Conservation (phyloP, 768 basidiomycete genomes). For the Rossbeevera mucosa region DNA sequence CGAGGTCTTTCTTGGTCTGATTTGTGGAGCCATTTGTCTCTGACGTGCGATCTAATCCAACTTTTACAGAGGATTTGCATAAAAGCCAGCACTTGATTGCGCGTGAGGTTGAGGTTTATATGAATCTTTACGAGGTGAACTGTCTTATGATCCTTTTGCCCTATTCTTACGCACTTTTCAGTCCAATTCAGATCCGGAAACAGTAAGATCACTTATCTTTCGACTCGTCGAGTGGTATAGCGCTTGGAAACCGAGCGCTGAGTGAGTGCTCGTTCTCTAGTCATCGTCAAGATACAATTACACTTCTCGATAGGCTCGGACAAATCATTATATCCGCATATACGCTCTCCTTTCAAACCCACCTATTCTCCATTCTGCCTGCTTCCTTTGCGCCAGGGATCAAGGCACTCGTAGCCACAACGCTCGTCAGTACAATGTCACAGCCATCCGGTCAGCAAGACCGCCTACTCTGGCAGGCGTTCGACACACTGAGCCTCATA, state of each 20-base stretch:
- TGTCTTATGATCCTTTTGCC: not conserved
- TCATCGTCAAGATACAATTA: constrained; percentile 1
- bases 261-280: constrained; percentile 39
- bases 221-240: constrained; percentile 68
- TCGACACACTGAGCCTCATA: constrained; percentile 68
- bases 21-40: not conserved
- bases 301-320: constrained; percentile 47
- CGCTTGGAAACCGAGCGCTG: constrained; percentile 65
- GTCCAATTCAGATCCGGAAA: constrained; percentile 43
- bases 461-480: constrained; percentile 48
- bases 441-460: constrained; percentile 30
- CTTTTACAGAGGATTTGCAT: constrained; percentile 54
- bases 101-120: constrained; percentile 53
- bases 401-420: constrained; percentile 59
- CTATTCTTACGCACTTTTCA: constrained; percentile 21
- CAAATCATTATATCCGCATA: constrained; percentile 56
- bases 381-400: constrained; percentile 63
- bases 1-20: constrained; percentile 68
- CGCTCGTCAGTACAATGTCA: constrained; percentile 36
- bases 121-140: constrained; percentile 60
- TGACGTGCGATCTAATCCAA: not conserved
- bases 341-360: constrained; percentile 67
- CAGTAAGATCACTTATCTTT: constrained; percentile 52
- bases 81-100: constrained; percentile 55
- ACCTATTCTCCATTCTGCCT: constrained; percentile 68